These are phyloP conservation scores for Cladosporium sp. DNA, from an alignment of 2,329 filamentous ascomycete species.

Conservation along the genomic window DNA sequence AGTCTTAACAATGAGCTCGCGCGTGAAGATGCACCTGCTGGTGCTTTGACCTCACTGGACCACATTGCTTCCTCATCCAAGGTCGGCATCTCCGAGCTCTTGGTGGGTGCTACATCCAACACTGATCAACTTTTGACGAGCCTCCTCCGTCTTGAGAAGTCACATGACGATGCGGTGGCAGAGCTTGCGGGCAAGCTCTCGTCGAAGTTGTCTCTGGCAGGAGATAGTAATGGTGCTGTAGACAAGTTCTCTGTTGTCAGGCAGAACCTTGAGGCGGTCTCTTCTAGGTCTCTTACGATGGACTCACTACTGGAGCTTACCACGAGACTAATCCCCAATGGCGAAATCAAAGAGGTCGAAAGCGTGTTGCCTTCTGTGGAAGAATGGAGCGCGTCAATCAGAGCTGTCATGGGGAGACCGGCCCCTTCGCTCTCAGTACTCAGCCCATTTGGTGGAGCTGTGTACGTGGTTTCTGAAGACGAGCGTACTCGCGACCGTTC, in stretches of 20 bases:
- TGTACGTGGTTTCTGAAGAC: slow-evolving; percentile 54
- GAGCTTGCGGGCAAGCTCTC: slow-evolving; percentile 10
- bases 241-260: slow-evolving; percentile 48
- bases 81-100: neutral
- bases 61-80: slow-evolving; percentile 4
- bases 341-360: slow-evolving; percentile 15
- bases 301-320: slow-evolving; percentile 53
- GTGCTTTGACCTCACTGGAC: slow-evolving; percentile 2
- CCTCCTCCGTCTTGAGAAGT: slow-evolving; percentile 11
- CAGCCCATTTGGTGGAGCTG: slow-evolving; percentile 64
- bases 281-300: slow-evolving; percentile 42
- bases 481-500: slow-evolving; percentile 19
- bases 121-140: slow-evolving; percentile 7
- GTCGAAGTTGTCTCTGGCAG: slow-evolving; percentile 4
- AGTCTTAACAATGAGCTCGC: slow-evolving; percentile 3
- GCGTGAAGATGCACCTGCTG: neutral
- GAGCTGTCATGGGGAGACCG: slow-evolving; percentile 50
- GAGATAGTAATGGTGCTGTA: slow-evolving; percentile 8
- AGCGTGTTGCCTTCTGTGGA: slow-evolving; percentile 31
- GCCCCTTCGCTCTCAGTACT: slow-evolving; percentile 67
- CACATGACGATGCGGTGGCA: slow-evolving; percentile 11
- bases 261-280: slow-evolving; percentile 45
- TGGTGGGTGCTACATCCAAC: neutral
- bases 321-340: slow-evolving; percentile 39
- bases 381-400: slow-evolving; percentile 62